A percentile compares a stretch with the other conserved stretches of the same genome.
phyloP scores from a whole-genome alignment of 2,329 filamentous ascomycete genomes.

The Fusarium mexicanum region DNA sequence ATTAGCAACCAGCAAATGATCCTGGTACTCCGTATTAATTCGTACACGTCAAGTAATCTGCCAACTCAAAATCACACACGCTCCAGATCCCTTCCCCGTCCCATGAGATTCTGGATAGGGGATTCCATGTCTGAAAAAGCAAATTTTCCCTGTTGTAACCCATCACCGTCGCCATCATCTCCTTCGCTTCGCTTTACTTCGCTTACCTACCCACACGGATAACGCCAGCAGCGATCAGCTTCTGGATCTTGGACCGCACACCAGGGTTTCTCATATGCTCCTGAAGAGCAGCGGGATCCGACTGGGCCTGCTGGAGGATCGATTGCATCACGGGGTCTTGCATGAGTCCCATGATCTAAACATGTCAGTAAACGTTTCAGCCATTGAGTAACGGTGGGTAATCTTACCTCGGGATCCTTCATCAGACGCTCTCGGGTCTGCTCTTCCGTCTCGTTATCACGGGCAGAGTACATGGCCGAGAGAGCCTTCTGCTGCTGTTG shows the following conservation, averaged over 20 bases:
- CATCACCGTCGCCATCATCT: slow-evolving; percentile 4
- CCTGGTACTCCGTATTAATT: slow-evolving; percentile 40
- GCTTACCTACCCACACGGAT: slow-evolving; percentile 74
- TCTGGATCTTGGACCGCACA: slow-evolving; percentile 90
- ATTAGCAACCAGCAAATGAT: slow-evolving; percentile 42
- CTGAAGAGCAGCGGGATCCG: slow-evolving; percentile 88
- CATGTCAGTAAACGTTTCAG: slow-evolving; percentile 41
- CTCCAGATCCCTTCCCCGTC: slow-evolving; percentile 21
- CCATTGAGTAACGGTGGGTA: not conserved
- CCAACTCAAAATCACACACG: slow-evolving; percentile 36
- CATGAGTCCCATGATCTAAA: slow-evolving; percentile 85
- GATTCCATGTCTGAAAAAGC: slow-evolving; percentile 21
- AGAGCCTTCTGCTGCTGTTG: slow-evolving; percentile 94
- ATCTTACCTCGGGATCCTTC: slow-evolving; percentile 86
- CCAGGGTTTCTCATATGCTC: slow-evolving; percentile 96
- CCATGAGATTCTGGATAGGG: slow-evolving; percentile 23
- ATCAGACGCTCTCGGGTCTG: slow-evolving; percentile 92
- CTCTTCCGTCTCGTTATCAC: slow-evolving; percentile 95
- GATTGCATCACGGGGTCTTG: slow-evolving; percentile 98
- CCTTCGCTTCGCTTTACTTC: slow-evolving; percentile 23
- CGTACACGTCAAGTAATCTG: slow-evolving; percentile 42
- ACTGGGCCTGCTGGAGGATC: slow-evolving; percentile 96
- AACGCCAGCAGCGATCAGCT: slow-evolving; percentile 90
- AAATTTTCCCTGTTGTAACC: slow-evolving; percentile 21
- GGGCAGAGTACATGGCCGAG: slow-evolving; percentile 86